Conservation (phyloP, 2,329 filamentous ascomycete genomes). For the Cordyceps farinosa region DNA sequence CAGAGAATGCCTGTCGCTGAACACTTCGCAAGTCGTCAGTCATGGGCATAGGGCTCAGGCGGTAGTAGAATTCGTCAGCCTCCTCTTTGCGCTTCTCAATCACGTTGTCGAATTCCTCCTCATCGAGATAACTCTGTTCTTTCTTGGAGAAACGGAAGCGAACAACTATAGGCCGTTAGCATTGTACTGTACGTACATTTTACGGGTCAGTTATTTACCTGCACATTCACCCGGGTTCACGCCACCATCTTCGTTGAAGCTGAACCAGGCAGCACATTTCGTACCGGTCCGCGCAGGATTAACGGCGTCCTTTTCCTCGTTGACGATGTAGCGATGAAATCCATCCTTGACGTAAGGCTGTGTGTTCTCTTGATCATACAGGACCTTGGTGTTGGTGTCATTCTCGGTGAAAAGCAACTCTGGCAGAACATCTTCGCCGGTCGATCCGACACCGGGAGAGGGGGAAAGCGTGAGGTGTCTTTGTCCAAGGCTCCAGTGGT, state of each 20-base stretch:
- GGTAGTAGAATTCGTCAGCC: slow-evolving; percentile 93
- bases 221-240: slow-evolving; percentile 89
- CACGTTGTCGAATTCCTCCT: slow-evolving; percentile 87
- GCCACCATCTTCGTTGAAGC: slow-evolving; percentile 84
- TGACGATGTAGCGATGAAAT: slow-evolving; percentile 84
- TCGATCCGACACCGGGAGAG: slow-evolving; percentile 77
- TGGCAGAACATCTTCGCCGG: slow-evolving; percentile 79
- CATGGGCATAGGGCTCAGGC: slow-evolving; percentile 90
- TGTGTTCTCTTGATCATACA: slow-evolving; percentile 77
- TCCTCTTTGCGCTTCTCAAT: slow-evolving; percentile 84
- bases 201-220: slow-evolving; percentile 53
- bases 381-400: slow-evolving; percentile 76
- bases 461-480: slow-evolving; percentile 83
- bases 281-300: slow-evolving; percentile 80
- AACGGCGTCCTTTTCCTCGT: slow-evolving; percentile 73
- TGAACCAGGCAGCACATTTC: slow-evolving; percentile 87
- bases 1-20: slow-evolving; percentile 87
- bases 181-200: slow-evolving; percentile 25
- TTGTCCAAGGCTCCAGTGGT: slow-evolving; percentile 75
- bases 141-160: slow-evolving; percentile 83
- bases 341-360: slow-evolving; percentile 90
- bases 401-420: slow-evolving; percentile 91
- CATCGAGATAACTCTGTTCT: slow-evolving; percentile 76
- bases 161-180: slow-evolving; percentile 56
- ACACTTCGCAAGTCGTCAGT: slow-evolving; percentile 91